These are phyloP conservation scores for Eutrema salsugineum DNA, from an alignment of 441 rosid genomes.

Conservation along the genomic window DNA sequence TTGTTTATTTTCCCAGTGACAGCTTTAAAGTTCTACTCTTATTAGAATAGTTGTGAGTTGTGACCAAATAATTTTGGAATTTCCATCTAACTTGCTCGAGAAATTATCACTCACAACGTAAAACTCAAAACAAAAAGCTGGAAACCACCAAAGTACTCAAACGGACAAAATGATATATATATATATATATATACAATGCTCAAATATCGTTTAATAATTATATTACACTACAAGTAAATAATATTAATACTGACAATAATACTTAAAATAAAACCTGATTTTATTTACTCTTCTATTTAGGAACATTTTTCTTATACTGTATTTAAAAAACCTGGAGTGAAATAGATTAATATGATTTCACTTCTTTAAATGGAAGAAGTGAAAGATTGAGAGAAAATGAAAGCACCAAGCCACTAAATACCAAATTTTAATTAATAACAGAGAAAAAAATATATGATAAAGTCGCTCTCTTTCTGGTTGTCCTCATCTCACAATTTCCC, in stretches of 20 bases:
- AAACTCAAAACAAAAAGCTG: constrained; percentile 18
- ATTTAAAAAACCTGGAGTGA: not conserved
- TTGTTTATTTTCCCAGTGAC: not conserved
- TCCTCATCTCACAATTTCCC: constrained; percentile 19
- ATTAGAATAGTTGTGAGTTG: constrained; percentile 13
- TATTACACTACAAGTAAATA: not conserved
- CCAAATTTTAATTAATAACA: constrained; percentile 23
- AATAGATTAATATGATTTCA: not conserved
- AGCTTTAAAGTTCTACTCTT: constrained; percentile 5
- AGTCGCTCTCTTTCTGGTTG: constrained; percentile 20
- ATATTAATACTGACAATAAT: not conserved
- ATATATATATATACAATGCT: no score
- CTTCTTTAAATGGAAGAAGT: not conserved
- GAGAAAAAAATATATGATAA: constrained; percentile 4
- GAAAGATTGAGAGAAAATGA: constrained; percentile 23
- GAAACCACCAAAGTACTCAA: constrained; percentile 10
- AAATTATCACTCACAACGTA: not conserved
- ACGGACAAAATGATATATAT: not conserved
- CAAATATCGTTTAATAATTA: not conserved
- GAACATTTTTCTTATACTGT: not conserved
- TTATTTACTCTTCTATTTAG: not conserved
- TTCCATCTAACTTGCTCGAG: not conserved
- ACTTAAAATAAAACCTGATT: not conserved
- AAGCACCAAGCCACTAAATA: constrained; percentile 28
- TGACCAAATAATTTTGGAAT: constrained; percentile 9